Percentiles rank a stretch among this genome's conserved stretches.
phyloP scores from a whole-genome alignment of 805 yeast species.

The Clavispora phyllophila region DNA sequence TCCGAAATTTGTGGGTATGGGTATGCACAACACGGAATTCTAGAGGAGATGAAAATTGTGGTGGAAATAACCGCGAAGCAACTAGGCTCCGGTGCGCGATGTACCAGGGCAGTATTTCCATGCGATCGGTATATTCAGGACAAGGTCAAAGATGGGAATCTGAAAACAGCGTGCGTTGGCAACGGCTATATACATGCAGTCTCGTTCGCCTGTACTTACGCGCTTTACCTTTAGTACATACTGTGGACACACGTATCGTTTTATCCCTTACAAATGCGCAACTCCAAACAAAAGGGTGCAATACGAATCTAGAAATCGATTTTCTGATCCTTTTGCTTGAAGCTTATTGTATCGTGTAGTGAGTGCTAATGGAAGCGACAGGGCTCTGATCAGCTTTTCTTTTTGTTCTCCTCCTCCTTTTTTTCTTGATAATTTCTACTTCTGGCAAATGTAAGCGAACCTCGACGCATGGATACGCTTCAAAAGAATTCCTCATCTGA shows the following conservation, averaged over 20 bases:
- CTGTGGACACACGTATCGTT: neutral
- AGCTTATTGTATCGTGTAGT: too few relatives aligned
- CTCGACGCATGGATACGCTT: too few relatives aligned
- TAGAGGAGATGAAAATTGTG: neutral
- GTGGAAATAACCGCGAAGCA: conserved; percentile 1
- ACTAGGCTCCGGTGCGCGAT: neutral
- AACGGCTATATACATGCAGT: neutral
- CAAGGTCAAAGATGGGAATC: neutral
- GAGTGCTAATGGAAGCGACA: too few relatives aligned
- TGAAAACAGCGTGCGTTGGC: neutral
- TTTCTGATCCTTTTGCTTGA: too few relatives aligned
- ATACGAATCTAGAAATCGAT: too few relatives aligned
- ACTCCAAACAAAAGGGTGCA: too few relatives aligned
- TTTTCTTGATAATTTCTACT: too few relatives aligned
- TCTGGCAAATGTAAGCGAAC: too few relatives aligned
- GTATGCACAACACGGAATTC: neutral
- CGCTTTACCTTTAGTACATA: neutral
- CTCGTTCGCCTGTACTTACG: neutral
- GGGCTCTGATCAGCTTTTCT: too few relatives aligned
- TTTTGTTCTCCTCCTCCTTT: too few relatives aligned
- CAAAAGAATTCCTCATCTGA: too few relatives aligned
- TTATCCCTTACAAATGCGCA: too few relatives aligned
- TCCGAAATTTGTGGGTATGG: neutral
- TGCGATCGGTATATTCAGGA: neutral
- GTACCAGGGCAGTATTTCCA: neutral